Evolutionary conservation across 768 basidiomycete species (phyloP).

Genomic region (Gelatoporia subvermispora): DNA sequence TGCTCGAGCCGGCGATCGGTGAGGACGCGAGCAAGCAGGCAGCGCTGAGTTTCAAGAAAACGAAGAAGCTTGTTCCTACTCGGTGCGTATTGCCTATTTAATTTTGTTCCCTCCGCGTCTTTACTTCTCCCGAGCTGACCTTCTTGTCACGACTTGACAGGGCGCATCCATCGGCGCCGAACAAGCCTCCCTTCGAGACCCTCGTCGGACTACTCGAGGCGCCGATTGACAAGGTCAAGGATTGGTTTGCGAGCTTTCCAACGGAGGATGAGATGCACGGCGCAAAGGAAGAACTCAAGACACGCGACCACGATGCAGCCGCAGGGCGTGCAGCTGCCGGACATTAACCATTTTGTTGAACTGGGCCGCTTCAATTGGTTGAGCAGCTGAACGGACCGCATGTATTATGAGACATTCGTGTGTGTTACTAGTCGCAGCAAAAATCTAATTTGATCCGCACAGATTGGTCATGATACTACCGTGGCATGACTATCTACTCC

Average conservation of each 20-base stretch:
- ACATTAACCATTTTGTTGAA: background rate
- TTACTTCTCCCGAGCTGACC: background rate
- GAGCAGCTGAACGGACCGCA: too few relatives aligned
- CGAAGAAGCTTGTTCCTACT: constrained; percentile 62
- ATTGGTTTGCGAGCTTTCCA: constrained; percentile 51
- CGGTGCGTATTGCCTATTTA: constrained; percentile 31
- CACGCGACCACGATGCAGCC: constrained; percentile 23
- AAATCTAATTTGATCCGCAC: too few relatives aligned
- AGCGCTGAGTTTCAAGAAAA: constrained; percentile 43
- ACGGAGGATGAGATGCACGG: constrained; percentile 45
- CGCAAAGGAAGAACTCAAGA: constrained; percentile 29
- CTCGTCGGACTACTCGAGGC: constrained; percentile 47
- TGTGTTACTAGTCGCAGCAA: too few relatives aligned
- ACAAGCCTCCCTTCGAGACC: constrained; percentile 59
- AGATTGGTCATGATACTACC: too few relatives aligned
- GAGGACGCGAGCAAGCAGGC: constrained; percentile 39
- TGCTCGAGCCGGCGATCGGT: constrained; percentile 45
- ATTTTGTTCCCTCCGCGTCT: background rate
- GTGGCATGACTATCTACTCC: too few relatives aligned
- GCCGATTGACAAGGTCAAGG: constrained; percentile 57
- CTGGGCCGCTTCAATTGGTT: too few relatives aligned
- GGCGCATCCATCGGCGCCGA: constrained; percentile 46
- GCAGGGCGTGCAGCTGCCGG: constrained; percentile 11
- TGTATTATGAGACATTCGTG: too few relatives aligned
- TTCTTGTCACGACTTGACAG: constrained; percentile 21